These are phyloP conservation scores for Poronia punctata DNA, from an alignment of 495 filamentous ascomycete genomes.

Conservation along the genomic window DNA sequence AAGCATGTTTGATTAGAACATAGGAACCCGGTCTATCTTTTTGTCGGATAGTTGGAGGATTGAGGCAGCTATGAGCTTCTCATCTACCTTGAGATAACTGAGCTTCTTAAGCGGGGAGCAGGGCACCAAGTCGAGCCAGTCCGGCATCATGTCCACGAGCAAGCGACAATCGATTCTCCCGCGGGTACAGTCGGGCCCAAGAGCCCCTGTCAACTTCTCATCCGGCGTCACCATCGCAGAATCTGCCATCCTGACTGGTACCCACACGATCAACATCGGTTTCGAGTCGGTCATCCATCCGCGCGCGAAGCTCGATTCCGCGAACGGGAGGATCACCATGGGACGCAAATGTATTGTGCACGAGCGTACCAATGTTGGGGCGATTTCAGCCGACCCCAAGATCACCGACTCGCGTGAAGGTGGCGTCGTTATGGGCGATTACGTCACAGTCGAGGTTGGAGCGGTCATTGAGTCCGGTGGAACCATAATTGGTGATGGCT, in stretches of 20 bases:
- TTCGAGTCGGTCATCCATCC: constrained; percentile 76
- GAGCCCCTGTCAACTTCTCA: constrained; percentile 64
- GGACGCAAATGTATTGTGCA: constrained; percentile 68
- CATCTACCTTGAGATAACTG: neutral
- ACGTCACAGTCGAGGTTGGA: constrained; percentile 54
- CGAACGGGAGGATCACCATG: constrained; percentile 62
- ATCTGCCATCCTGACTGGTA: constrained; percentile 64
- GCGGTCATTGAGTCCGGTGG: constrained; percentile 55
- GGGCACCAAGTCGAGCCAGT: neutral
- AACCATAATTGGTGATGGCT: constrained; percentile 54
- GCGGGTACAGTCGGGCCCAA: constrained; percentile 38
- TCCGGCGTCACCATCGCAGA: constrained; percentile 67
- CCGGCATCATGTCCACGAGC: constrained; percentile 27
- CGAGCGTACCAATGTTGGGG: constrained; percentile 61
- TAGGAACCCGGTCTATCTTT: too few relatives aligned
- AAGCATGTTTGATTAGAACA: too few relatives aligned
- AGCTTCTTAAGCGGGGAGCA: neutral
- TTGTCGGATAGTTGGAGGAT: too few relatives aligned
- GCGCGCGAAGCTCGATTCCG: constrained; percentile 61
- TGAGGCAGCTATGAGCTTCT: constrained; percentile 1
- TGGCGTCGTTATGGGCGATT: constrained; percentile 47
- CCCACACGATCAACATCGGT: constrained; percentile 62
- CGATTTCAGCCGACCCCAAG: constrained; percentile 29
- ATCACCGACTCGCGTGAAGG: constrained; percentile 20
- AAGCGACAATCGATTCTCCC: constrained; percentile 48